Percentiles rank a stretch among this genome's conserved stretches.
Evolutionary conservation across 2,329 filamentous ascomycete genomes (phyloP).

Genomic region (Fusarium coicis): DNA sequence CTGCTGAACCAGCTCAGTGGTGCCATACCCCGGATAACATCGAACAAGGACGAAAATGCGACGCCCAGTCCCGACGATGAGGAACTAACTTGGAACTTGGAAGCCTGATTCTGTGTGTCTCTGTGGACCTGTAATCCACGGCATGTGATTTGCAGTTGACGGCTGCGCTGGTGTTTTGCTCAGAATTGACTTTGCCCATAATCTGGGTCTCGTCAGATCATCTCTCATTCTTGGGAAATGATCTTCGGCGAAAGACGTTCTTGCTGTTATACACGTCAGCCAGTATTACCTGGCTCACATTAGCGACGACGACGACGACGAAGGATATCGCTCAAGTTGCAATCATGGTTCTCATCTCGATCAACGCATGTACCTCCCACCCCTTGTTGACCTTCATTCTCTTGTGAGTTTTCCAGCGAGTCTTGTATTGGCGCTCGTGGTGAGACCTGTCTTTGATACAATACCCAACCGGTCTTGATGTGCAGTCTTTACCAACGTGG

Average conservation of each 20-base stretch:
- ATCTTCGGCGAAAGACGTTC: neutral
- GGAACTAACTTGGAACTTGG: neutral
- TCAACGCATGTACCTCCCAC: neutral
- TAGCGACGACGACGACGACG: neutral
- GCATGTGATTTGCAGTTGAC: slow-evolving; percentile 12
- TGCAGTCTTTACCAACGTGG: neutral
- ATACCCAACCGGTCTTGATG: neutral
- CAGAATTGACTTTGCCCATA: neutral
- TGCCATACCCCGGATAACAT: slow-evolving; percentile 39
- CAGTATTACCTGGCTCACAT: neutral
- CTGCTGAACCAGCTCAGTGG: slow-evolving; percentile 25
- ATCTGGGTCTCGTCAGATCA: neutral
- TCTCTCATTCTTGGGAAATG: neutral
- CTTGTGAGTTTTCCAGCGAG: neutral
- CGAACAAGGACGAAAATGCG: slow-evolving; percentile 32
- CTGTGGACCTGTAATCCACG: neutral
- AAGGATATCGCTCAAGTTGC: neutral
- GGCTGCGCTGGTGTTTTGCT: neutral
- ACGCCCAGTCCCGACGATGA: slow-evolving; percentile 24
- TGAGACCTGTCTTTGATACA: neutral
- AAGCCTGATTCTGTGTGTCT: neutral
- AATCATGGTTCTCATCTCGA: neutral
- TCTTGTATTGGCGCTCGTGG: neutral
- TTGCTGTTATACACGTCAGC: neutral
- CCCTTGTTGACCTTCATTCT: neutral